Conservation (phyloP, 2,329 filamentous ascomycete species). For the Calonectria pseudoreteaudii region DNA sequence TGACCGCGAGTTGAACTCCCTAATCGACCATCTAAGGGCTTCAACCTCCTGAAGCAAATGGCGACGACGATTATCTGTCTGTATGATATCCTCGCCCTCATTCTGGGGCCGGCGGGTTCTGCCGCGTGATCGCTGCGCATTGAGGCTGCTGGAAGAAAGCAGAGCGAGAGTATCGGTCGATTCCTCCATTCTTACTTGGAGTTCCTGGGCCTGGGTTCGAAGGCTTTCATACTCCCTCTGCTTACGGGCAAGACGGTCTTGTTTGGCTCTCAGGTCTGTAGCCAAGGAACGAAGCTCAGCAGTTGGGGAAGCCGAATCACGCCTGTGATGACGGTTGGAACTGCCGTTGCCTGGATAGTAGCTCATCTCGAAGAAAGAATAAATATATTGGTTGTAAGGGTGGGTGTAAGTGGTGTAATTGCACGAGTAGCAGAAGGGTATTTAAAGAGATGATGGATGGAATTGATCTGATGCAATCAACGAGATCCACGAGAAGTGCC, state of each 20-base stretch:
- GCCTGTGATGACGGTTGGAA: neutral
- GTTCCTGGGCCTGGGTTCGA: neutral
- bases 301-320: neutral
- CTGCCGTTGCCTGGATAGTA: neutral
- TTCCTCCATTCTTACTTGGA: neutral
- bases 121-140: neutral
- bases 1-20: too few relatives aligned
- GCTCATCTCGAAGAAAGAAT: neutral
- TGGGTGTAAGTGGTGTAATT: neutral
- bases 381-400: too few relatives aligned
- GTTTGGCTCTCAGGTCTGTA: neutral
- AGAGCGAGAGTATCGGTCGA: neutral
- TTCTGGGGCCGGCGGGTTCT: neutral
- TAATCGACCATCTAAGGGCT: neutral
- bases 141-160: neutral
- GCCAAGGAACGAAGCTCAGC: neutral
- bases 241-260: neutral
- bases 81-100: neutral
- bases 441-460: too few relatives aligned
- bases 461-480: neutral
- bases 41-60: neutral
- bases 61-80: neutral
- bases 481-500: neutral
- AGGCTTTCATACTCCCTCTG: neutral
- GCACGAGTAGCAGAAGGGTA: too few relatives aligned